phyloP scores from a whole-genome alignment of 129 eudicot genomes.

The Cynara cardunculus region DNA sequence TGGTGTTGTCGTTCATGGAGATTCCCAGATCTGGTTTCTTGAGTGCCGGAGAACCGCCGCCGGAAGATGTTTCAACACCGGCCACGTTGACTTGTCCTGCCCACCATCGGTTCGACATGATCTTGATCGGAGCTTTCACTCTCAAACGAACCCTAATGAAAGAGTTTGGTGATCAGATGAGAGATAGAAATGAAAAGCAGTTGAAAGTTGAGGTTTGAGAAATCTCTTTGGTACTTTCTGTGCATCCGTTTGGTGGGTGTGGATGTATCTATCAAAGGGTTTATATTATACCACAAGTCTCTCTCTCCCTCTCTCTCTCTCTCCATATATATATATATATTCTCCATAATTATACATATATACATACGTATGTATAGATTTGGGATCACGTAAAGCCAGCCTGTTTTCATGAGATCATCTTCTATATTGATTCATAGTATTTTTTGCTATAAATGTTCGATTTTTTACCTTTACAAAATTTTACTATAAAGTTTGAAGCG shows the following conservation, averaged over 20 bases:
- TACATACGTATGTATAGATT: background rate
- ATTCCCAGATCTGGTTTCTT: slow-evolving; percentile 67
- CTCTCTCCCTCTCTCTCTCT: background rate
- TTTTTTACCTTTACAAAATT: too few species aligned
- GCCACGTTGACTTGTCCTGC: slow-evolving; percentile 52
- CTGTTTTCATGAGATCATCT: too few species aligned
- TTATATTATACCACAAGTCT: slow-evolving; percentile 14
- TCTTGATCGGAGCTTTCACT: background rate
- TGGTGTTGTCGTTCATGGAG: slow-evolving; percentile 37
- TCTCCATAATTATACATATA: background rate
- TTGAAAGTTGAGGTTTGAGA: slow-evolving; percentile 1
- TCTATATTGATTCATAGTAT: too few species aligned
- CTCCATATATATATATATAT: background rate
- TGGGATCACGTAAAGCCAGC: too few species aligned
- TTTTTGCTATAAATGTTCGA: too few species aligned
- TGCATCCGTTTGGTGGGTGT: slow-evolving; percentile 26
- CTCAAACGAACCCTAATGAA: background rate
- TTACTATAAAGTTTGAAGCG: too few species aligned
- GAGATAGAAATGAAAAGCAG: background rate
- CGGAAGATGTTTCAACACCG: slow-evolving; percentile 41
- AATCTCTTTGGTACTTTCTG: slow-evolving; percentile 18
- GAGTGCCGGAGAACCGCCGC: slow-evolving; percentile 19
- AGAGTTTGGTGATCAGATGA: background rate
- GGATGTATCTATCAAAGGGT: slow-evolving; percentile 33
- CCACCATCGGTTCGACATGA: slow-evolving; percentile 80